Conservation (phyloP, 2,329 filamentous ascomycete species). For the Helicocarpus griseus region DNA sequence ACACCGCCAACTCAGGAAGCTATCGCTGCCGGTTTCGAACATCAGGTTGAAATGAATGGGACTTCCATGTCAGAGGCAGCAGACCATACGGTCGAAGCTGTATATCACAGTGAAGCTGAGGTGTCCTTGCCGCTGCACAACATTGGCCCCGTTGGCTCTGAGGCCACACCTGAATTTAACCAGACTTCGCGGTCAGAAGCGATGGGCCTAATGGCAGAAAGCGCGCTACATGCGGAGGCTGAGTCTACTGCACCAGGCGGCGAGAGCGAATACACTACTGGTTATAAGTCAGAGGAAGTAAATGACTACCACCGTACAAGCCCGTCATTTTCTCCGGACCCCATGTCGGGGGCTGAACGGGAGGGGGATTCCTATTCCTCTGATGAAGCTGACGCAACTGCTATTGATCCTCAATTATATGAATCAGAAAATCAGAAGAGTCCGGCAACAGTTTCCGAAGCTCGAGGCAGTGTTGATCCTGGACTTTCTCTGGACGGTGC, state of each 20-base stretch:
- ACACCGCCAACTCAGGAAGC: too few relatives aligned
- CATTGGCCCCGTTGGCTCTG: background rate
- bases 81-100: background rate
- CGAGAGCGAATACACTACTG: background rate
- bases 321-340: background rate
- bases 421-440: background rate
- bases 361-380: background rate
- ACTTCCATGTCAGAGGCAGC: background rate
- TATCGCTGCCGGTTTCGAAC: background rate
- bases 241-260: background rate
- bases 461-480: background rate
- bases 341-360: background rate
- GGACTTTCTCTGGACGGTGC: background rate
- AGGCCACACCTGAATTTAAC: background rate
- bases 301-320: background rate
- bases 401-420: slow-evolving; percentile 1
- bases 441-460: background rate
- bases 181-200: background rate
- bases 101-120: background rate
- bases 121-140: too few relatives aligned
- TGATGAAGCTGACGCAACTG: background rate
- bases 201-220: background rate
- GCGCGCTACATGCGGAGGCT: background rate
- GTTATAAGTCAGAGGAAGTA: background rate
- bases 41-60: background rate